These are phyloP conservation scores for Fusarium napiforme DNA, from an alignment of 2,329 filamentous ascomycete genomes.

Conservation along the genomic window DNA sequence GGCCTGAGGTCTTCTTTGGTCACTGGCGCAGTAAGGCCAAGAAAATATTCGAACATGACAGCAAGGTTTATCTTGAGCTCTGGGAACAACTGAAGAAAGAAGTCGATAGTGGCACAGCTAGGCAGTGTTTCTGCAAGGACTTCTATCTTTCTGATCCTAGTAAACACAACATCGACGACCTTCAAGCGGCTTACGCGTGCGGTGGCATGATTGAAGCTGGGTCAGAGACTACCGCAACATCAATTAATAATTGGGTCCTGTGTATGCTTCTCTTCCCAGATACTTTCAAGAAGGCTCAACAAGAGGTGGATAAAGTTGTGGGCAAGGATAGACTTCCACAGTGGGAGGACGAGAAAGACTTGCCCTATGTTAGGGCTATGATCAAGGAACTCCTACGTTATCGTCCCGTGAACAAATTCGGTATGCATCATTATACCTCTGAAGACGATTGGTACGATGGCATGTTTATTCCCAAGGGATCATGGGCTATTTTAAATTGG, in stretches of 20 bases:
- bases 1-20: neutral
- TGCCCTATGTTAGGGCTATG: neutral
- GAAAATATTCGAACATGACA: neutral
- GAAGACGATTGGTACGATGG: neutral
- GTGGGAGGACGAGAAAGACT: neutral
- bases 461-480: neutral
- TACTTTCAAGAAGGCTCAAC: neutral
- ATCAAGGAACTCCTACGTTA: neutral
- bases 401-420: neutral
- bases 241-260: neutral
- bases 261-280: neutral
- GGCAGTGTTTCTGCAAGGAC: neutral
- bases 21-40: neutral
- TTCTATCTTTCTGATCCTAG: neutral
- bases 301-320: neutral
- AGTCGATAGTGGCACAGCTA: neutral
- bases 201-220: neutral
- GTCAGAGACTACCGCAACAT: neutral
- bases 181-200: neutral
- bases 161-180: neutral
- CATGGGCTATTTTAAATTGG: neutral
- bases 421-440: neutral
- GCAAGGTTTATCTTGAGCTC: neutral
- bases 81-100: neutral
- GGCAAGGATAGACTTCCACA: neutral